Evolutionary conservation across 106 monocot genomes (phyloP).

Genomic region (Hemerocallis citrina): DNA sequence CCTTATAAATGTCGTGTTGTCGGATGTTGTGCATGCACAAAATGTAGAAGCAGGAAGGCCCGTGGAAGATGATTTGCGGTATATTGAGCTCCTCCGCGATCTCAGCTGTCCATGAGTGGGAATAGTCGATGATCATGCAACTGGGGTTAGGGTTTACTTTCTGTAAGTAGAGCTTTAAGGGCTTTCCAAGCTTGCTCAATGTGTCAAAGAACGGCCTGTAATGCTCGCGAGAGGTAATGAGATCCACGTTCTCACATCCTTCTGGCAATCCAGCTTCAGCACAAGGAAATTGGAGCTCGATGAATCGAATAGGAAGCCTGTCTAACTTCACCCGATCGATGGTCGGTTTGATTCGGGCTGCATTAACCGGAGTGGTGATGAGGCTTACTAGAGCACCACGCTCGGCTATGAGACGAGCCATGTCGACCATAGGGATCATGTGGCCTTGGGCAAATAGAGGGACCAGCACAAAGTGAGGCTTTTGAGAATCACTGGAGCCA

Average conservation of each 20-base stretch:
- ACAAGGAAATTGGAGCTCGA: slow-evolving; percentile 18
- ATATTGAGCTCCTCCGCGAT: slow-evolving; percentile 25
- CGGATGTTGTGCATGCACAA: slow-evolving; percentile 3
- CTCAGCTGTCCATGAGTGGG: slow-evolving; percentile 12
- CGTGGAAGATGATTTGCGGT: slow-evolving; percentile 35
- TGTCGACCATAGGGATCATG: slow-evolving; percentile 5
- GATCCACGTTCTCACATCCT: slow-evolving; percentile 28
- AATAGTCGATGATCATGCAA: slow-evolving; percentile 26
- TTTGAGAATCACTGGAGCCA: too few relatives aligned
- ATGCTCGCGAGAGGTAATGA: background rate
- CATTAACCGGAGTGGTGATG: background rate
- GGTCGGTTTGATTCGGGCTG: background rate
- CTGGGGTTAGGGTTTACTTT: background rate
- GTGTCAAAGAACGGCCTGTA: slow-evolving; percentile 12
- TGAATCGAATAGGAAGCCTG: slow-evolving; percentile 5
- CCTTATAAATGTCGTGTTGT: background rate
- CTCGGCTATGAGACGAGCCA: background rate
- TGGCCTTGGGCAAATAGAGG: background rate
- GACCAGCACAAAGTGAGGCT: background rate
- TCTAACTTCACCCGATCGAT: background rate
- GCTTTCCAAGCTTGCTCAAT: background rate
- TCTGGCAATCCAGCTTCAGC: slow-evolving; percentile 17
- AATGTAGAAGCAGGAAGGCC: slow-evolving; percentile 23
- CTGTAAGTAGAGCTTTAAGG: slow-evolving; percentile 4
- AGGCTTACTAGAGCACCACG: background rate